phyloP scores from a whole-genome alignment of 441 rosid species.

The Eruca vesicaria region DNA sequence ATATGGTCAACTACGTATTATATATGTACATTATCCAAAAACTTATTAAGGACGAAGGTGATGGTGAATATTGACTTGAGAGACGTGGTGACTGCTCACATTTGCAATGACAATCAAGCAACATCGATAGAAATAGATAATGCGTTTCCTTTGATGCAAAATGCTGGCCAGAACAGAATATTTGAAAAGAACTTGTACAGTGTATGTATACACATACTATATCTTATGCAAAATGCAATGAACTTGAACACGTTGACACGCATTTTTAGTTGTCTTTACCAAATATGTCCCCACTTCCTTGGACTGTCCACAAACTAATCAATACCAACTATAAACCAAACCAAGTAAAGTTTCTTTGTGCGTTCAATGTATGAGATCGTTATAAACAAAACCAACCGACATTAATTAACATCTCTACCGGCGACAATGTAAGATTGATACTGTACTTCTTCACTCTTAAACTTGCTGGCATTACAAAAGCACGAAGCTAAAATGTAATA shows the following conservation, averaged over 20 bases:
- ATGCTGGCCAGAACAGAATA: not conserved
- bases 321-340: slow-evolving; percentile 21
- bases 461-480: not conserved
- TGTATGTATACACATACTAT: not conserved
- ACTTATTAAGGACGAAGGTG: not conserved
- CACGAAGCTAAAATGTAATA: not conserved
- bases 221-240: slow-evolving; percentile 20
- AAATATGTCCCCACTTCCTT: slow-evolving; percentile 27
- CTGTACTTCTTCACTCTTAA: not conserved
- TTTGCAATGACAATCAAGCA: not conserved
- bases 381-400: not conserved
- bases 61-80: not conserved
- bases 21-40: not conserved
- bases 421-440: not conserved
- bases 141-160: slow-evolving; percentile 10
- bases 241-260: slow-evolving; percentile 25
- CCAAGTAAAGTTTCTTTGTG: not conserved
- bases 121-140: not conserved
- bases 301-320: not conserved
- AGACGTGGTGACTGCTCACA: not conserved
- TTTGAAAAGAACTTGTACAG: not conserved
- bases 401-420: not conserved
- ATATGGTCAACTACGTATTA: slow-evolving; percentile 10
- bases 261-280: slow-evolving; percentile 2
- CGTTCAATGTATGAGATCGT: not conserved